Evolutionary conservation across 192 early-diverging fungal species (phyloP).

Genomic region (Cetraspora pellucida): DNA sequence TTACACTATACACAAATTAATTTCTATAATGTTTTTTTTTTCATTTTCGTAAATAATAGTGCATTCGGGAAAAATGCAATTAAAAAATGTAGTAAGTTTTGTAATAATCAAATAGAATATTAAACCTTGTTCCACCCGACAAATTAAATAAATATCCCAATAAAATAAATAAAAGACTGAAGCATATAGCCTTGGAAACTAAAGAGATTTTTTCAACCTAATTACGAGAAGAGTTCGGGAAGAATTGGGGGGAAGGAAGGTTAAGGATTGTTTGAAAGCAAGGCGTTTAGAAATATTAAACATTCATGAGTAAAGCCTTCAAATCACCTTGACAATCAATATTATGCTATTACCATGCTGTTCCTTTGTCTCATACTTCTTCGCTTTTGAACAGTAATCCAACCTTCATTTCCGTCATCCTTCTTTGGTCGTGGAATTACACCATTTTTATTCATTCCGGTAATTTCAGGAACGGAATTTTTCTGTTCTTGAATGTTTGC

Average conservation of each 20-base stretch:
- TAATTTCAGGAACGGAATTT: neutral
- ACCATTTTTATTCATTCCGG: neutral
- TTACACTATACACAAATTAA: constrained; percentile 22
- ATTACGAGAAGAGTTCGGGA: neutral
- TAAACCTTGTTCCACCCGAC: neutral
- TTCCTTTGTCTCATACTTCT: neutral
- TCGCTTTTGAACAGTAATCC: neutral
- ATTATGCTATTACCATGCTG: constrained; percentile 22
- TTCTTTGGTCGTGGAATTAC: constrained; percentile 5
- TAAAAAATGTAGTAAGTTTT: constrained; percentile 16
- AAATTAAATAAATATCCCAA: neutral
- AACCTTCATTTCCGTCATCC: neutral
- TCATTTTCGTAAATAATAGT: neutral
- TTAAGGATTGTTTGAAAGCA: neutral
- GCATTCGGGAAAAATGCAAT: neutral
- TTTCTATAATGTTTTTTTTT: neutral
- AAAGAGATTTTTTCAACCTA: neutral
- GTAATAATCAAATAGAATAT: constrained; percentile 6
- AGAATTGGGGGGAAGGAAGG: neutral
- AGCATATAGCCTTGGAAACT: neutral
- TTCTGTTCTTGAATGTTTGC: neutral
- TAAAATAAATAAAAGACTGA: constrained; percentile 6
- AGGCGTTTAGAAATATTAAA: neutral
- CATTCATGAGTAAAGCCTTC: neutral
- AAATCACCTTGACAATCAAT: constrained; percentile 5